Percentiles rank a stretch among this genome's conserved stretches.
phyloP scores from a whole-genome alignment of 2,329 filamentous ascomycete genomes.

The Diaporthe sp. region DNA sequence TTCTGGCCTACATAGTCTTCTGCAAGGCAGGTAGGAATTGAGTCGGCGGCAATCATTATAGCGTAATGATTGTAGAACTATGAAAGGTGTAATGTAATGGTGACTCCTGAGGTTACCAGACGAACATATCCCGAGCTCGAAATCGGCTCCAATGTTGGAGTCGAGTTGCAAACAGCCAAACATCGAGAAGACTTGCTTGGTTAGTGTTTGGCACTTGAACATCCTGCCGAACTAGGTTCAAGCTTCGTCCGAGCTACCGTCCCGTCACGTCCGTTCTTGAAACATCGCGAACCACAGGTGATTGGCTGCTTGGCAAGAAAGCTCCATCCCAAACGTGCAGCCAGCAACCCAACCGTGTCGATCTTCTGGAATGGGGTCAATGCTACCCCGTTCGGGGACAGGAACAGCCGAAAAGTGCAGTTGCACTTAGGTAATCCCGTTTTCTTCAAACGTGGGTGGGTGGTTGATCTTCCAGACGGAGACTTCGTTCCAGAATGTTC shows the following conservation, averaged over 20 bases:
- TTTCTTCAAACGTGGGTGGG: not conserved
- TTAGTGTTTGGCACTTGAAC: not conserved
- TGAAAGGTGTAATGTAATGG: not conserved
- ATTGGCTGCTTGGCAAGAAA: slow-evolving; percentile 17
- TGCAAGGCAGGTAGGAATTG: not conserved
- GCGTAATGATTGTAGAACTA: not conserved
- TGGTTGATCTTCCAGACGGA: not conserved
- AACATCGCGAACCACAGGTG: slow-evolving; percentile 14
- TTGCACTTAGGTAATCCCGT: not conserved
- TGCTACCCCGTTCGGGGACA: slow-evolving; percentile 18
- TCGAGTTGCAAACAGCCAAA: not conserved
- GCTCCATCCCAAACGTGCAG: slow-evolving; percentile 18
- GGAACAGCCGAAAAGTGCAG: not conserved
- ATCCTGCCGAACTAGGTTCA: not conserved
- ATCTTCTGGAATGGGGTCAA: slow-evolving; percentile 5
- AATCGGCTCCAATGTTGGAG: no score
- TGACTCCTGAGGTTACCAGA: not conserved
- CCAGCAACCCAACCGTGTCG: not conserved
- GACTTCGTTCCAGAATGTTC: not conserved
- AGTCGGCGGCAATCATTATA: no score
- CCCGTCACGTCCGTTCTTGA: slow-evolving; percentile 6
- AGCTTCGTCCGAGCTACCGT: not conserved
- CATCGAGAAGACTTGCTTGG: not conserved
- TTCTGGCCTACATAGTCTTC: not conserved
- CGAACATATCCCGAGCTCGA: not conserved